Evolutionary conservation across 2,329 filamentous ascomycete genomes (phyloP), one percentile per base, ranked within the genome.

Genomic region (Xylariomycetidae sp.): DNA sequence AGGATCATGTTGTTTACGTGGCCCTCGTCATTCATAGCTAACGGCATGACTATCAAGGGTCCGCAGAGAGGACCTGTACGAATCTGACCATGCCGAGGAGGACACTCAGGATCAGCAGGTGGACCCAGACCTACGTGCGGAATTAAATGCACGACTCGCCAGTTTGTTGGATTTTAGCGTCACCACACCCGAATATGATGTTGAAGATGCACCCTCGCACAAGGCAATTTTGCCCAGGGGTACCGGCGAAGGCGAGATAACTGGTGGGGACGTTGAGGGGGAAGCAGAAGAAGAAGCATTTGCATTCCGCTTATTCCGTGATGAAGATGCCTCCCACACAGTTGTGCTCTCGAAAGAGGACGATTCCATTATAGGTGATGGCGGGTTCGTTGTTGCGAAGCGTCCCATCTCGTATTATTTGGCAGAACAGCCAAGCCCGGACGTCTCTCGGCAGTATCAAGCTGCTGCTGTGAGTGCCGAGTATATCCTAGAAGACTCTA

Each of bases 231-330:
- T 30, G 10, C 28, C 27, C 16, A 40, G 45, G 15, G 39, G 34
- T 18, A 35, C 33, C 16, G 38, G 34, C 31, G 27, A 34, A 18
- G 33, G 30, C 7, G n/a, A n/a, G n/a, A n/a, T n/a, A n/a, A 39
- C 41, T 6, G 38, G 14, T 4, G 42, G 44, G 22, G 37, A 14
- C 3, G 42, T 48, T 11, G 40, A 26, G 5, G 42, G 48, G 11
- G 46, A 50, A 11, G 41, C 38, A 6, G 48, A 58, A 11, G 56
- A 58, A 13, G 62, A 67, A 30, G 66, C 67, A 33, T 80, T 77
- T 43, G 64, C 70, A 34, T 81, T 81, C 49, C 65, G 72, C 7
- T 65, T 82, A 17, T 82, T 82, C 50, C 66, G 67, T 41, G 62
- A 63, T 27, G 57, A 67, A 13, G 57, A 56, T 5, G 57, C 63